phyloP scores from a whole-genome alignment of 495 filamentous ascomycete genomes.

The Physcia stellaris region DNA sequence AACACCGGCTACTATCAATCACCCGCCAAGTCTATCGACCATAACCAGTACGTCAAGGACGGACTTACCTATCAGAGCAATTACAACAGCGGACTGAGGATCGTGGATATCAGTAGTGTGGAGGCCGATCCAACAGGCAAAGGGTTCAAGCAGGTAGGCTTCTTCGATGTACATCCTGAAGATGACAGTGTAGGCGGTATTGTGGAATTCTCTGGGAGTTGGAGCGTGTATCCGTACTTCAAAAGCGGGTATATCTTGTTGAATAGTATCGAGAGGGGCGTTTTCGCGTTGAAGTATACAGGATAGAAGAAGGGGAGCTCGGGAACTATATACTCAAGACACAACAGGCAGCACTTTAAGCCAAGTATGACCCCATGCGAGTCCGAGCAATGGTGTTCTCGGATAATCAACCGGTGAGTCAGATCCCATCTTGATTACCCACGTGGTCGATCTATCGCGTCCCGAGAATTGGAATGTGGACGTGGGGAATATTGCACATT shows the following conservation, averaged over 20 bases:
- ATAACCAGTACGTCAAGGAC: constrained; percentile 46
- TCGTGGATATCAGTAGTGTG: constrained; percentile 41
- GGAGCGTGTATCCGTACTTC: constrained; percentile 44
- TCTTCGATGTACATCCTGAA: constrained; percentile 48
- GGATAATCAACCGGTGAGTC: no score
- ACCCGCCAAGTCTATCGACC: constrained; percentile 37
- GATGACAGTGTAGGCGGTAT: constrained; percentile 38
- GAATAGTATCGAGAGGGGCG: constrained; percentile 47
- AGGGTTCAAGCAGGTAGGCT: constrained; percentile 36
- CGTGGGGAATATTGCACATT: no score
- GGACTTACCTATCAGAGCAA: constrained; percentile 42
- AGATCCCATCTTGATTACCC: no score
- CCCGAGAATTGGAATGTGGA: no score
- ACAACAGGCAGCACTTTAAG: no score
- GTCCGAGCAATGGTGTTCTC: no score
- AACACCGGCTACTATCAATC: constrained; percentile 39
- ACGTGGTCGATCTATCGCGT: no score
- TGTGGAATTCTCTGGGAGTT: constrained; percentile 42
- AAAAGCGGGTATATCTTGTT: constrained; percentile 41
- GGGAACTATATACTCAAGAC: no score
- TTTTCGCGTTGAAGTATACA: constrained; percentile 32
- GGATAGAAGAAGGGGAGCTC: no score
- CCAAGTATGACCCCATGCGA: no score
- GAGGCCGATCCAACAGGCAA: constrained; percentile 37
- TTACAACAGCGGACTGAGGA: constrained; percentile 42